phyloP scores from a whole-genome alignment of 179 eudicot genomes.

The Spergularia azorica region DNA sequence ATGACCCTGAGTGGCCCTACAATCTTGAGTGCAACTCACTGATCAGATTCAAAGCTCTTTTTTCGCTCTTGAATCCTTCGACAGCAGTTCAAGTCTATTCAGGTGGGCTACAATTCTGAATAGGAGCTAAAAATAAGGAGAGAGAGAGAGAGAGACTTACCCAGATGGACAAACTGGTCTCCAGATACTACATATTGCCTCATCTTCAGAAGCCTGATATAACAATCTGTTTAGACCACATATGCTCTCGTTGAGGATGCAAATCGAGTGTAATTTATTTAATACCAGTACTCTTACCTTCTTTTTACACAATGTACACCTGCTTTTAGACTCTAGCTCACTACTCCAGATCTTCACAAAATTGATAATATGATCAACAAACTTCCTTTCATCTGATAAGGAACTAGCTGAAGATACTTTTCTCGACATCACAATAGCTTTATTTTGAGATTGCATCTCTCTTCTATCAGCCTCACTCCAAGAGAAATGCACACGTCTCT shows the following conservation, averaged over 20 bases:
- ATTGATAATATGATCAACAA: constrained; percentile 61
- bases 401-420: constrained; percentile 64
- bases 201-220: constrained; percentile 58
- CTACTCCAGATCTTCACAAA: constrained; percentile 92
- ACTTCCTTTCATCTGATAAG: constrained; percentile 54
- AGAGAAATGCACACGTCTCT: constrained; percentile 62
- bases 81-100: no score
- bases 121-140: not conserved
- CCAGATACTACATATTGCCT: constrained; percentile 75
- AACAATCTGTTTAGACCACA: constrained; percentile 21
- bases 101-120: no score
- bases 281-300: constrained; percentile 50
- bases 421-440: constrained; percentile 57
- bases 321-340: constrained; percentile 66
- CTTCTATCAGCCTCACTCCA: constrained; percentile 62
- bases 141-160: constrained; percentile 39
- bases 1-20: no score
- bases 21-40: no score
- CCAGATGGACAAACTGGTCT: constrained; percentile 91
- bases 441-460: constrained; percentile 44
- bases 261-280: not conserved
- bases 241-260: constrained; percentile 5
- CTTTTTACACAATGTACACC: constrained; percentile 71
- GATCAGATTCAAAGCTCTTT: no score
- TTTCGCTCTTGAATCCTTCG: no score